A percentile compares a stretch with the other conserved stretches of the same genome.
phyloP scores from a whole-genome alignment of 2,329 filamentous ascomycete species.

The Alternaria triticina region DNA sequence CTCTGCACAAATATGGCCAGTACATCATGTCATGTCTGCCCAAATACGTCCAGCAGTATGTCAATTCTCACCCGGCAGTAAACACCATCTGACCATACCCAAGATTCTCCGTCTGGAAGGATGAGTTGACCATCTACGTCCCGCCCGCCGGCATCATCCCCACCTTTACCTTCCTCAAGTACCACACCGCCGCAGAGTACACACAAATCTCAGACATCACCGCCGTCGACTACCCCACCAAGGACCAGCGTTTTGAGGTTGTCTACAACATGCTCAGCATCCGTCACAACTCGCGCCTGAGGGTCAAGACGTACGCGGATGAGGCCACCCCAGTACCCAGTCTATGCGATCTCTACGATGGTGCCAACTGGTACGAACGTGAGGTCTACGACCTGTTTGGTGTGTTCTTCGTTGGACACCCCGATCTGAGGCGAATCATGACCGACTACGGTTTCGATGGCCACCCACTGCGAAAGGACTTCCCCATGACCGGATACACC shows the following conservation, averaged over 20 bases:
- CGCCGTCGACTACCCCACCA: slow-evolving; percentile 92
- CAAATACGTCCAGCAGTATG: slow-evolving; percentile 91
- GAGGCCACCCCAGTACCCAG: slow-evolving; percentile 93
- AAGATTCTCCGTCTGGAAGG: slow-evolving; percentile 96
- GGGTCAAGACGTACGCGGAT: slow-evolving; percentile 98
- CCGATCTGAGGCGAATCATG: slow-evolving; percentile 96
- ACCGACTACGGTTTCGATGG: slow-evolving; percentile 99
- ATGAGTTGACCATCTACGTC: slow-evolving; percentile 95
- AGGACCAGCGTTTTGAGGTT: slow-evolving; percentile 94
- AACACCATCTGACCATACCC: neutral
- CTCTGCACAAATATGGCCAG: slow-evolving; percentile 91
- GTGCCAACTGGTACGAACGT: slow-evolving; percentile 98
- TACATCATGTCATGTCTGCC: slow-evolving; percentile 97
- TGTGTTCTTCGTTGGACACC: slow-evolving; percentile 94
- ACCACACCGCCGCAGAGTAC: slow-evolving; percentile 97
- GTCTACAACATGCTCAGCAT: slow-evolving; percentile 98
- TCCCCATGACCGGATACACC: slow-evolving; percentile 96
- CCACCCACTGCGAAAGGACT: slow-evolving; percentile 96
- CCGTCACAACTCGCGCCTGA: slow-evolving; percentile 93
- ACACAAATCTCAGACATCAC: slow-evolving; percentile 93
- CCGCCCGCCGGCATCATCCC: slow-evolving; percentile 86
- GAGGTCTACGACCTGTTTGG: slow-evolving; percentile 98
- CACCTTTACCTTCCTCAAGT: slow-evolving; percentile 92
- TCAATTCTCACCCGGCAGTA: neutral
- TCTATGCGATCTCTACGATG: slow-evolving; percentile 84